Evolutionary conservation across 345 rosid genomes (phyloP), one percentile per base, ranked within the genome.

Genomic region (Euphorbia pulcherrima): DNA sequence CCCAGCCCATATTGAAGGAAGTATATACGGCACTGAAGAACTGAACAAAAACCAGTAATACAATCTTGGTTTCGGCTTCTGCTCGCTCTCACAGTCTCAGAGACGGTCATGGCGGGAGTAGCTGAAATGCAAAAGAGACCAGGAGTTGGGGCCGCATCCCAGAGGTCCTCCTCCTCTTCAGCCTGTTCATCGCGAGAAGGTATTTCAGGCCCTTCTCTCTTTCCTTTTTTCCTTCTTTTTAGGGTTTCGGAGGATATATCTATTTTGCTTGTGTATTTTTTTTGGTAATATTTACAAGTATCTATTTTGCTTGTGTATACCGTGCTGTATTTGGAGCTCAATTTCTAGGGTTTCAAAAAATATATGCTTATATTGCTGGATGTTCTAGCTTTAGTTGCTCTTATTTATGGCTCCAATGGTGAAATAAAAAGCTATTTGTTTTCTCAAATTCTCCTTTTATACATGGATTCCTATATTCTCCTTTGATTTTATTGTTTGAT

Each of bases 171-270:
- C 86, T 37, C 85, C 84, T 20, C 83, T 85, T 60, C 91, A 79
- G 63, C 96, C 93, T 26, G 89, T 86, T 18, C 96, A 90, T 79
- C 96, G 93, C 12, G 97, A 90, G 61, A 92, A 90, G 96, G 96
- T 88, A 62, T 64, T 50, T 35, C 3, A n/a, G 28, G 50, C 29
- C 13, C 29, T 1, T 29, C 35, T 28, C 44, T 69, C 23, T 54
- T 41, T n/a, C n/a, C 11, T 37, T 47, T 62, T 2, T 3, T 20
- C 9, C 27, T 44, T 23, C 56, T 23, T 59, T 70, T 44, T 74
- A 79, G 72, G 85, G 78, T 77, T 79, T 67, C 54, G 40, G 53
- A 21, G 7, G 10, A 41, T 41, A 37, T 37, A 37, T 37, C 4
- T 37, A n/a, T 37, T 37, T 37, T 37, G 40, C 40, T 37, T 37